Evolutionary conservation across 495 filamentous ascomycete genomes (phyloP).

Genomic region (Xylaria curta): DNA sequence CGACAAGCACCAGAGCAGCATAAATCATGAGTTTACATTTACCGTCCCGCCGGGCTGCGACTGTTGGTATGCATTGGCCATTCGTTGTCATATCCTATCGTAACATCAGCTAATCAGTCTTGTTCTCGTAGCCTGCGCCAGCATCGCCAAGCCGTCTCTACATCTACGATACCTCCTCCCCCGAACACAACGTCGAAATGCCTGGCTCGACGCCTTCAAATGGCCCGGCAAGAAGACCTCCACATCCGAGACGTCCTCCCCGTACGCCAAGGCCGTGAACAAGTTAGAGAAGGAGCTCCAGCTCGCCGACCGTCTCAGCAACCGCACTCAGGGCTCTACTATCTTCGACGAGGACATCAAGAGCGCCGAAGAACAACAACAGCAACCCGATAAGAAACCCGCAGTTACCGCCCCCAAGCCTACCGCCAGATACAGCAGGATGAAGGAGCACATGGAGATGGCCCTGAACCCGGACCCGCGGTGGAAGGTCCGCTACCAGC

Average conservation of each 20-base stretch:
- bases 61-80: slow-evolving; percentile 42
- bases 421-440: slow-evolving; percentile 28
- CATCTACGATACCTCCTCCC: slow-evolving; percentile 35
- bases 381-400: slow-evolving; percentile 4
- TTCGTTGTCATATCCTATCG: slow-evolving; percentile 25
- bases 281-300: slow-evolving; percentile 36
- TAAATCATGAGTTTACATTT: slow-evolving; percentile 52
- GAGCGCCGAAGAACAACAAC: slow-evolving; percentile 29
- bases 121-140: slow-evolving; percentile 30
- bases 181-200: slow-evolving; percentile 35
- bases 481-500: slow-evolving; percentile 72
- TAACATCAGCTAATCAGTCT: slow-evolving; percentile 19
- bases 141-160: slow-evolving; percentile 41
- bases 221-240: slow-evolving; percentile 26
- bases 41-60: slow-evolving; percentile 50
- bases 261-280: slow-evolving; percentile 27
- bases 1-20: slow-evolving; percentile 13
- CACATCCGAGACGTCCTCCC: background rate
- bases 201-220: slow-evolving; percentile 37
- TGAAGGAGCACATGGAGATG: slow-evolving; percentile 56
- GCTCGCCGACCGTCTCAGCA: slow-evolving; percentile 37
- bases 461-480: slow-evolving; percentile 74
- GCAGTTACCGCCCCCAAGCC: slow-evolving; percentile 6
- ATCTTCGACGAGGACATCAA: slow-evolving; percentile 66
- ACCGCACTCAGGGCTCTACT: slow-evolving; percentile 50